Base-by-base conservation (phyloP, 177 flowering plant species). In the Telopea speciosissima region DNA sequence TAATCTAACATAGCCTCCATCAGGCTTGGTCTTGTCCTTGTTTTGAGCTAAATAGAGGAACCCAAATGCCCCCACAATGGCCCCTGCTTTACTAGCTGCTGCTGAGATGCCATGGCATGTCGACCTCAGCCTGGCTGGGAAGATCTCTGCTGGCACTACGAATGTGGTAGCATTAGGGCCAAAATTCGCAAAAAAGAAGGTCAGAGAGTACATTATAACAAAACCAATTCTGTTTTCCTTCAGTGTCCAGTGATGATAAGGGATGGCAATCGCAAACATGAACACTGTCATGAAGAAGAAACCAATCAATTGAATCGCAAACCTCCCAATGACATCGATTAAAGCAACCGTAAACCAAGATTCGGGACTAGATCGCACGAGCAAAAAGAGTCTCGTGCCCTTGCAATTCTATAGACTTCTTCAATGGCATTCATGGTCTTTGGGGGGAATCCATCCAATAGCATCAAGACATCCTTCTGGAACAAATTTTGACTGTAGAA, bases 101-200 rank as follows among this genome's bases (percentile, higher is more conserved):
- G 91, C 87, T 0, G 91, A 87, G 28, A 87, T 87, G 1, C 91
- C 91, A 42, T 87, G 91, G 23, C 91, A 87, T 0, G 91, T 87
- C 17, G 91, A 82, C 40, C 91, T 73, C 4, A 87, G 66, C 76
- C 91, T 79, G 0, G 91, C 89, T 0, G 91, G 91, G 75, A 87
- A 87, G 16, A 87, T 85, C 74, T 87, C 91, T 0, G 91, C 91
- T 5, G 90, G 90, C 1, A 87, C 90, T 0, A 87, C 79, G 44
- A 87, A 87, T n/a, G 90, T 87, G 3, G 90, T 87, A 9, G 85
- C 79, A 25, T 87, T 87, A 31, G 91, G 91, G 5, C 91, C 91
- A 24, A 87, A 87, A 62, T 87, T 87, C 9, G 91, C 83, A 42
- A 87, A 87, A 81, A 87, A 87, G 71, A 87, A 87, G 21, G 91